These are phyloP conservation scores for Fusarium sarcochroum DNA, from an alignment of 2,329 filamentous ascomycete species.

Conservation along the genomic window DNA sequence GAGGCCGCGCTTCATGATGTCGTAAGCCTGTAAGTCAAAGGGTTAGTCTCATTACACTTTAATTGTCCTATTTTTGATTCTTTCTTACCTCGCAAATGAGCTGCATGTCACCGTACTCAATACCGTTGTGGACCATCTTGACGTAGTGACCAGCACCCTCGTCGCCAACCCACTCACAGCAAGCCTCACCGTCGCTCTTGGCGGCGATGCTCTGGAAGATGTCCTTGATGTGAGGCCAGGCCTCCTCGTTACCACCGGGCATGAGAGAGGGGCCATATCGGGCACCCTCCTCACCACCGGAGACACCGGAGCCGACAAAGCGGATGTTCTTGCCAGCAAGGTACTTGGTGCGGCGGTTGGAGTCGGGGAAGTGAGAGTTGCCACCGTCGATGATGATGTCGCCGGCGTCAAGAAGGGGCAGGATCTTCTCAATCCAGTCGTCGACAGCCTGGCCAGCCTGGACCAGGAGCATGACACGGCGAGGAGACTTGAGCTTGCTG, in stretches of 20 bases:
- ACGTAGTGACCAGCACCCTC: constrained; percentile 99
- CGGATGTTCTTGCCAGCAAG: constrained; percentile 88
- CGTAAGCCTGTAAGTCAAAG: constrained; percentile 81
- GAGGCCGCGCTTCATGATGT: constrained; percentile 99
- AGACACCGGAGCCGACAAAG: constrained; percentile 97
- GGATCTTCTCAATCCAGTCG: constrained; percentile 96
- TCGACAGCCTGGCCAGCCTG: constrained; percentile 98
- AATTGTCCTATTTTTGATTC: not conserved
- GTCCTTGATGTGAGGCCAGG: constrained; percentile 98
- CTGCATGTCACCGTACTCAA: constrained; percentile 99
- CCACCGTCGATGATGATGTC: constrained; percentile 99
- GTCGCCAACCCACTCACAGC: constrained; percentile 99
- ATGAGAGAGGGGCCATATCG: constrained; percentile 97
- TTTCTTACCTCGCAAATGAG: constrained; percentile 92
- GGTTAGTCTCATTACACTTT: constrained; percentile 33
- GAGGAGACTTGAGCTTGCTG: constrained; percentile 95
- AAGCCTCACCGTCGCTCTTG: constrained; percentile 97
- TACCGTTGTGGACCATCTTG: constrained; percentile 99
- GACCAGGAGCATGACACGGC: constrained; percentile 98
- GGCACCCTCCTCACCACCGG: constrained; percentile 99
- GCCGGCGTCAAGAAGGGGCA: constrained; percentile 84
- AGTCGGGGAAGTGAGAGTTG: constrained; percentile 99
- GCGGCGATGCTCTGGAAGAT: constrained; percentile 98
- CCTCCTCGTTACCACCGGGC: constrained; percentile 98
- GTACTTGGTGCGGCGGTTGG: constrained; percentile 96